Conservation (phyloP, 2,329 filamentous ascomycete genomes). For the Curvularia eragrostidis region DNA sequence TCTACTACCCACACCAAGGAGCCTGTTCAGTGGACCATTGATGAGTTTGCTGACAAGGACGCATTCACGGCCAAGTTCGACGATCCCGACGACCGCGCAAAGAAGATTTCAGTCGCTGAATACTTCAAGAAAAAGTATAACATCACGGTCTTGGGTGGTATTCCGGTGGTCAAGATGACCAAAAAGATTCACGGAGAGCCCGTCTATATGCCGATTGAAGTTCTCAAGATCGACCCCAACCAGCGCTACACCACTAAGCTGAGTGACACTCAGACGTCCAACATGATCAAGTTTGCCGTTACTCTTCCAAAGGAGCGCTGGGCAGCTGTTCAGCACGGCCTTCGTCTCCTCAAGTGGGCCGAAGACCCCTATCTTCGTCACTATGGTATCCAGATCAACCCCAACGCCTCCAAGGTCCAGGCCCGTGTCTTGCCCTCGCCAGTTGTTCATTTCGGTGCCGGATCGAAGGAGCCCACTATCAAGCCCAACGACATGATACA, state of each 20-base stretch:
- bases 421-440: slow-evolving; percentile 76
- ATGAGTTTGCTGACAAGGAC: slow-evolving; percentile 55
- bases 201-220: slow-evolving; percentile 63
- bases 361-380: slow-evolving; percentile 72
- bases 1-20: slow-evolving; percentile 47
- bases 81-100: slow-evolving; percentile 68
- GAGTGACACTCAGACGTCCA: slow-evolving; percentile 69
- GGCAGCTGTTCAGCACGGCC: slow-evolving; percentile 69
- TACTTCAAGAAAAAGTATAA: slow-evolving; percentile 64
- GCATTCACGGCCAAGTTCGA: slow-evolving; percentile 56
- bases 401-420: slow-evolving; percentile 66
- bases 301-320: slow-evolving; percentile 75
- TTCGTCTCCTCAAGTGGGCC: slow-evolving; percentile 70
- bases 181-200: slow-evolving; percentile 54
- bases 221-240: slow-evolving; percentile 60
- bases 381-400: slow-evolving; percentile 76
- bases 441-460: slow-evolving; percentile 67
- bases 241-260: slow-evolving; percentile 67
- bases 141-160: slow-evolving; percentile 53
- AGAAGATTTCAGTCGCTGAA: slow-evolving; percentile 59
- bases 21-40: slow-evolving; percentile 59
- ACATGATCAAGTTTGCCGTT: slow-evolving; percentile 95
- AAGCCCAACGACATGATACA: slow-evolving; percentile 54
- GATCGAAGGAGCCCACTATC: slow-evolving; percentile 35
- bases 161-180: slow-evolving; percentile 67